Base-by-base conservation (phyloP, 805 yeast species). In the Kluyveromyces siamensis region DNA sequence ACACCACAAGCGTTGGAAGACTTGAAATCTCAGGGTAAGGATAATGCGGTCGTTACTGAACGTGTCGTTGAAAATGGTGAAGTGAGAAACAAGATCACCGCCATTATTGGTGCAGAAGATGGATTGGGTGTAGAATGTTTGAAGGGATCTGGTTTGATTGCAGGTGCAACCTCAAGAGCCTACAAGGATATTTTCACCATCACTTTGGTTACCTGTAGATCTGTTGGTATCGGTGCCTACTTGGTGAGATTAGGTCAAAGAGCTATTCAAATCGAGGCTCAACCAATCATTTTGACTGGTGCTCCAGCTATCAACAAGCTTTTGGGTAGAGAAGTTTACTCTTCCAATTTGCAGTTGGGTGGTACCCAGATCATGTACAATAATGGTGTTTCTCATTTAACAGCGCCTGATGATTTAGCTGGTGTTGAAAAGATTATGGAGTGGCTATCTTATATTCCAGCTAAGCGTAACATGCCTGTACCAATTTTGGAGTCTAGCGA, bases 191-290 rank as follows among this genome's bases (percentile, higher is more conserved):
- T 93, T 54, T 93, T 93, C 75, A 93, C 99, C 18, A 81, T 90
- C 51, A 91, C 99, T n/a, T 76, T 93, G 68, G 99, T 93, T 48
- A 93, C 99, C n/a, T 90, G 98, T 74, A 84, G 99, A 77, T 90
- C 98, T 46, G 99, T 93, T 62, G 99, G 99, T 83, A 93, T 93
- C 68, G 99, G 99, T 75, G 99, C 99, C 42, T 93, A 93, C 67
- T 77, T 93, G 66, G 99, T 93, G 40, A 85, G 99, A 72, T 78
- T 93, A 57, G 99, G 99, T 63, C 98, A 93, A 77, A 85, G 99
- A 76, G 95, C 98, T 40, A 90, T 93, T 61, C 99, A 93, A 74
- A 86, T 93, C 60, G 97, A 93, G 69, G 99, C 99, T 40, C 98
- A 93, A 72, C 99, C 99, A 48, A 88, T 93, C 60, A 91, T 93